Conservation (phyloP, 2,329 filamentous ascomycete genomes). For the Colletotrichum magnum region DNA sequence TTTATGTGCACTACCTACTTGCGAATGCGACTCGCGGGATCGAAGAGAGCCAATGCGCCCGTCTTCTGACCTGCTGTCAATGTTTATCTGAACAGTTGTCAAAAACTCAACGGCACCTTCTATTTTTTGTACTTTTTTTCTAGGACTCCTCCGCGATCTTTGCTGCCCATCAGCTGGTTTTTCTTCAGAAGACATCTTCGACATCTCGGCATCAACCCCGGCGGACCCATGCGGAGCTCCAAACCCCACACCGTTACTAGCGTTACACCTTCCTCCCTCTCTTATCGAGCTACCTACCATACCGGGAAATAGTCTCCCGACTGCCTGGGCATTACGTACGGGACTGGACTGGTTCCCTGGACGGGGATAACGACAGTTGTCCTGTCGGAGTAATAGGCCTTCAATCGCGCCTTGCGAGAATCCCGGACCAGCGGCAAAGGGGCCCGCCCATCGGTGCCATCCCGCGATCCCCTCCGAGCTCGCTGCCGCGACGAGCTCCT, state of each 20-base stretch:
- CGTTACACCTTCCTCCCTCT: conserved; percentile 5
- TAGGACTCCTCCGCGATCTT: not conserved
- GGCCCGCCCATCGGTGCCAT: too few species aligned
- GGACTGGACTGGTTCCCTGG: not conserved
- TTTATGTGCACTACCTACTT: not conserved
- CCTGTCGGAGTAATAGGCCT: too few species aligned
- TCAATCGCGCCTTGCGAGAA: not conserved
- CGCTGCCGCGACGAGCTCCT: not conserved
- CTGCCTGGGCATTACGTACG: conserved; percentile 34
- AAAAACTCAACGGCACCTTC: not conserved
- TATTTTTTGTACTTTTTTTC: not conserved
- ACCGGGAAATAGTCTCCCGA: conserved; percentile 15
- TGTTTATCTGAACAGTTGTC: too few species aligned
- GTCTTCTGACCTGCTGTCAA: too few species aligned
- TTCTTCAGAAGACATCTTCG: conserved; percentile 4
- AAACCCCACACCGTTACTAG: not conserved
- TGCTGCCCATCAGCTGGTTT: not conserved
- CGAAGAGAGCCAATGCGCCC: too few species aligned
- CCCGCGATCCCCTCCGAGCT: conserved; percentile 12
- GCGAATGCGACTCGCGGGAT: not conserved
- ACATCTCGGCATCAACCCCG: conserved; percentile 19
- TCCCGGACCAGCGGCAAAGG: not conserved
- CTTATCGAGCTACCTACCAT: conserved; percentile 32
- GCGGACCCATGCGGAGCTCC: not conserved
- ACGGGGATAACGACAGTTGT: too few species aligned